Percentiles rank a stretch among this genome's conserved stretches.
Conservation (phyloP, 768 basidiomycete genomes). For the Naematelia aurantialba region DNA sequence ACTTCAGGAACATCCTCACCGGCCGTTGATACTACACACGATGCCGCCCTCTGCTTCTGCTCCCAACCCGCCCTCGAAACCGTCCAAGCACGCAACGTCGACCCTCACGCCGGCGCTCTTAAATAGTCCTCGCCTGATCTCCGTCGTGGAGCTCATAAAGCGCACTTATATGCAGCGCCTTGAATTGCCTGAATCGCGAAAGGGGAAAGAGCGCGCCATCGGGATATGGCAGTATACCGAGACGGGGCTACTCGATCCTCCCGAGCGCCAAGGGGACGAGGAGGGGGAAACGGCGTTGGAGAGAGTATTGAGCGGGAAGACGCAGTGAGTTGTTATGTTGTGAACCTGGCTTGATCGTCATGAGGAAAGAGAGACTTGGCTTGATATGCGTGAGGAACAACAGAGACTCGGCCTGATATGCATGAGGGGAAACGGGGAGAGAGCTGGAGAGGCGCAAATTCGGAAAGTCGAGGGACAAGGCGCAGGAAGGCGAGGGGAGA, state of each 20-base stretch:
- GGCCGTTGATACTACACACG: conserved; percentile 33
- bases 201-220: conserved; percentile 20
- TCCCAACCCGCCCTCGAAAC: neutral
- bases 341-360: too few species aligned
- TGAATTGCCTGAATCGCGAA: conserved; percentile 3
- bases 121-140: conserved; percentile 63
- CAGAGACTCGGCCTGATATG: too few species aligned
- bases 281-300: conserved; percentile 12
- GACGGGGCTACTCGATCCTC: conserved; percentile 17
- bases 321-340: conserved; percentile 18
- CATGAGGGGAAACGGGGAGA: too few species aligned
- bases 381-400: too few species aligned
- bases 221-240: conserved; percentile 46
- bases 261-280: neutral
- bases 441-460: too few species aligned
- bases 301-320: conserved; percentile 29
- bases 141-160: conserved; percentile 79
- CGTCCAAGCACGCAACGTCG: neutral
- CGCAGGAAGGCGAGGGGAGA: too few species aligned
- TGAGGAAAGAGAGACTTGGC: too few species aligned
- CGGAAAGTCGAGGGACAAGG: conserved; percentile 2
- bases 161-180: conserved; percentile 58
- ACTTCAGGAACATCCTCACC: conserved; percentile 23
- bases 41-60: conserved; percentile 9
- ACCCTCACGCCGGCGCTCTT: neutral